Percentiles rank a stretch among this genome's conserved stretches.
phyloP scores from a whole-genome alignment of 306 rosid genomes.

The Sphenostylis stenocarpa region DNA sequence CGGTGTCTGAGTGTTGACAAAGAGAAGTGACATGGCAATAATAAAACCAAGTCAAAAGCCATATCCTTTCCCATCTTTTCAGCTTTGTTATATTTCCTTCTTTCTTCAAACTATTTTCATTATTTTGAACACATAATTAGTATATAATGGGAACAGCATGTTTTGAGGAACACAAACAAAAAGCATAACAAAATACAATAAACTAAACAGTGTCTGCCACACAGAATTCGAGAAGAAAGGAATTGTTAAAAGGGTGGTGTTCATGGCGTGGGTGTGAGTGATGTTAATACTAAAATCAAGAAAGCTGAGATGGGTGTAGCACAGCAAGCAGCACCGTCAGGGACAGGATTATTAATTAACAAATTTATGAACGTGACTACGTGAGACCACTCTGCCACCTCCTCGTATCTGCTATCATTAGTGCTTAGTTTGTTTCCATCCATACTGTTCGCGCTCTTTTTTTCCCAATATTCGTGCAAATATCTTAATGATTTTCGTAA shows the following conservation, averaged over 20 bases:
- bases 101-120: background rate
- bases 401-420: background rate
- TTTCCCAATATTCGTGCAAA: background rate
- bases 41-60: constrained; percentile 14
- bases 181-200: background rate
- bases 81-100: background rate
- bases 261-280: background rate
- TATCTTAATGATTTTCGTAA: too few species aligned
- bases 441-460: background rate
- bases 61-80: background rate
- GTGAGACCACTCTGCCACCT: background rate
- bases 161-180: background rate
- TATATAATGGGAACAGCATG: background rate
- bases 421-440: background rate
- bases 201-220: background rate
- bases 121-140: background rate
- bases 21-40: background rate
- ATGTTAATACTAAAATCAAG: background rate
- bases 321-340: constrained; percentile 10
- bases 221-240: constrained; percentile 8
- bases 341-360: background rate
- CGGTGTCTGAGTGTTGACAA: background rate
- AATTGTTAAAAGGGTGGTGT: background rate
- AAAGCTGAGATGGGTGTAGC: background rate
- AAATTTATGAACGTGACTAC: constrained; percentile 2